Evolutionary conservation across 768 basidiomycete genomes (phyloP), one percentile per base, ranked within the genome.

Genomic region (Kwoniella europaea): DNA sequence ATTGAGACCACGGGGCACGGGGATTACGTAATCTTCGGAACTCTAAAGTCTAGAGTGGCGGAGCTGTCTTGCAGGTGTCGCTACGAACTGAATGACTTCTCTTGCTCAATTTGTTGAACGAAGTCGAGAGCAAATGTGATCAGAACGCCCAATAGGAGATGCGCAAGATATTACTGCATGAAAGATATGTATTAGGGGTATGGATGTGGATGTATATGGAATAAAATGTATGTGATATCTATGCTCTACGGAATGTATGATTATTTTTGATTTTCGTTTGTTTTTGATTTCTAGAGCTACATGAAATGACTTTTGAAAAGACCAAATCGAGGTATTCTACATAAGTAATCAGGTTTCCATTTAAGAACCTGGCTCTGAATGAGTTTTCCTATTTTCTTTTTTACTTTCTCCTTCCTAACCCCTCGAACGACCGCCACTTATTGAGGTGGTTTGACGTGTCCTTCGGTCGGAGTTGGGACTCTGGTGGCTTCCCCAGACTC

Each of bases 391-490:
- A 15, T 12, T 18, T 50, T 18, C 1, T 18, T 50, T 50, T 13
- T 18, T 15, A 18, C 46, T 50, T 13, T 50, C 46, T 35, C 35
- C 35, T 35, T 6, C 35, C 35, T 35, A 35, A 6, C 35, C 35
- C 35, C 35, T 35, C 35, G 35, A 58, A 12, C 3, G 29, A 20
- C 22, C 44, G 15, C 20, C 43, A n/a, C 43, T 35, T 63, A 63
- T 50, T 63, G 62, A 4, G 43, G 13, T 15, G 46, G 46, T 43
- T 63, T 63, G 44, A 46, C 43, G 2, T 42, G 43, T 10, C 46
- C 46, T 18, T 22, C 58, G 52, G 60, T 62, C 15, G 69, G 69
- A 16, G 69, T 35, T 13, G 70, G 64, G n/a, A 71, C 70, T 62
- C 70, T 59, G 22, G 70, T 71, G 24, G 29, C 29, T 12, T 71